Conservation (phyloP, 139 green algal species). For the Zygnema circumcarinatum region DNA sequence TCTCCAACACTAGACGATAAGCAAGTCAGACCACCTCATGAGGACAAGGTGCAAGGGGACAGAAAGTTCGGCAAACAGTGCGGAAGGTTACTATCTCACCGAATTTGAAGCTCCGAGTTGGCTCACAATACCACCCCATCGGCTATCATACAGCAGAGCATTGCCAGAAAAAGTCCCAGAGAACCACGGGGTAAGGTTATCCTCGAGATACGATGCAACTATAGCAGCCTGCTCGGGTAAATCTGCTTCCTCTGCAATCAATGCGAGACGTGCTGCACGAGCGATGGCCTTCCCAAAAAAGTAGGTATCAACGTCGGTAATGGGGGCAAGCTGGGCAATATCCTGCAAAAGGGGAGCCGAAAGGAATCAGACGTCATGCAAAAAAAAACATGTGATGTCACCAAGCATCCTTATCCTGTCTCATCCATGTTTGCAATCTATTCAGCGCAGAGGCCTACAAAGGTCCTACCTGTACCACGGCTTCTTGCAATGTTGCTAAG, state of each 20-base stretch:
- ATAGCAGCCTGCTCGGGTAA: neutral
- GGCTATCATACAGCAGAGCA: constrained; percentile 23
- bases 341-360: constrained; percentile 10
- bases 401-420: neutral
- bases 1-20: neutral
- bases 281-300: constrained; percentile 53
- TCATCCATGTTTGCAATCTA: neutral
- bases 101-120: neutral
- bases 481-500: neutral
- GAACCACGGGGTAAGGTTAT: constrained; percentile 18
- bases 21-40: neutral
- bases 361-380: neutral
- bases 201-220: constrained; percentile 1
- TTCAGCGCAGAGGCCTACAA: neutral
- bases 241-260: constrained; percentile 65
- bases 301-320: constrained; percentile 35
- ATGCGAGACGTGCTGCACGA: constrained; percentile 52
- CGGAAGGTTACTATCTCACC: too few relatives aligned
- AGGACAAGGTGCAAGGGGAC: neutral
- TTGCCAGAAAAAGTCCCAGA: constrained; percentile 21
- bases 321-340: constrained; percentile 21
- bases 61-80: too few relatives aligned
- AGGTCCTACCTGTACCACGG: neutral
- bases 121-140: constrained; percentile 22
- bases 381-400: neutral